Conservation (phyloP, 139 green algal species). For the Chlorella sorokiniana region DNA sequence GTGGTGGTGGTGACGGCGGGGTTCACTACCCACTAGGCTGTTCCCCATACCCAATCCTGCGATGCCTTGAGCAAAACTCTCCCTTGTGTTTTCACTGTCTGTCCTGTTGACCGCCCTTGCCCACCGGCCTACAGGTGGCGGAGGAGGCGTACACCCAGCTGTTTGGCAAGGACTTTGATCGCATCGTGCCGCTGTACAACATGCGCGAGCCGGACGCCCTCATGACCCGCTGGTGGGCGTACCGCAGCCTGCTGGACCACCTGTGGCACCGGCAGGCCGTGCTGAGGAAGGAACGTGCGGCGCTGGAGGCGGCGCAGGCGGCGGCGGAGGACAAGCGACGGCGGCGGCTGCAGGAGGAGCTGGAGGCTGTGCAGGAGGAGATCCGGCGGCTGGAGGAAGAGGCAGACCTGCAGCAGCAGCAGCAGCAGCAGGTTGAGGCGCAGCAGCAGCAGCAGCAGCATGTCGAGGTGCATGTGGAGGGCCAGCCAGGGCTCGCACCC, state of each 20-base stretch:
- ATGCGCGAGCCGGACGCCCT: conserved; percentile 46
- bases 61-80: no score
- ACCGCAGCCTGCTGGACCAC: conserved; percentile 41
- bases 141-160: conserved; percentile 21
- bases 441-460: neutral
- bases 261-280: conserved; percentile 42
- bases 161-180: conserved; percentile 69
- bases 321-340: neutral
- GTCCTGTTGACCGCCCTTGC: no score
- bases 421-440: neutral
- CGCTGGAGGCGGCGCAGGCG: neutral
- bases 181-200: conserved; percentile 50
- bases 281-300: conserved; percentile 4
- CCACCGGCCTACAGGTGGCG: neutral
- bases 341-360: neutral
- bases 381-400: conserved; percentile 41
- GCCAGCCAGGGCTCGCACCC: no score
- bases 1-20: no score
- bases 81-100: no score
- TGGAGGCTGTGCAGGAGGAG: neutral
- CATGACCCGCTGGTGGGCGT: conserved; percentile 51
- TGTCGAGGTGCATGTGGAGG: neutral
- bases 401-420: neutral
- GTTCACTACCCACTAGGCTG: no score
- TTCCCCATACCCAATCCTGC: no score